Percentiles rank a stretch among this genome's conserved stretches.
These are phyloP conservation scores for Cyclostephanos invisitatus DNA, from an alignment of 108 stramenopile species.

Conservation along the genomic window DNA sequence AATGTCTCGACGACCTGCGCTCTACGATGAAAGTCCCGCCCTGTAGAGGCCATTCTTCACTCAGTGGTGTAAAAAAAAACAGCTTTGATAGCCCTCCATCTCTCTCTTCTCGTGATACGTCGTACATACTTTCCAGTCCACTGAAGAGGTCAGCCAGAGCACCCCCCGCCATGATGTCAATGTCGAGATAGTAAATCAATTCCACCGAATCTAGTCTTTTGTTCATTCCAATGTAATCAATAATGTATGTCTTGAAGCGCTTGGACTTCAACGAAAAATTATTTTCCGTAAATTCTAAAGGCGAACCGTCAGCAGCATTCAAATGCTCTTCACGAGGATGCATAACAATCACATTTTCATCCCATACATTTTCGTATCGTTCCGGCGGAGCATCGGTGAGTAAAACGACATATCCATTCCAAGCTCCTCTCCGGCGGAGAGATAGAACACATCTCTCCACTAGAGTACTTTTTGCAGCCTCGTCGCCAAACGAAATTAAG, in stretches of 20 bases:
- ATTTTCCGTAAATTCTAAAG: slow-evolving; percentile 26
- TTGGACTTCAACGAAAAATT: slow-evolving; percentile 44
- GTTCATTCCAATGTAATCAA: slow-evolving; percentile 51
- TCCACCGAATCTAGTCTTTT: slow-evolving; percentile 33
- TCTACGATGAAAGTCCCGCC: slow-evolving; percentile 40
- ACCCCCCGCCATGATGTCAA: slow-evolving; percentile 55
- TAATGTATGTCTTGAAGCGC: slow-evolving; percentile 55
- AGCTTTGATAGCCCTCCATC: slow-evolving; percentile 22
- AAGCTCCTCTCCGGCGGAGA: slow-evolving; percentile 49
- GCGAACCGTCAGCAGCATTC: slow-evolving; percentile 31
- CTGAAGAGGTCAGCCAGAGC: slow-evolving; percentile 25
- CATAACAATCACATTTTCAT: slow-evolving; percentile 52
- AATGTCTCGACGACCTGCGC: slow-evolving; percentile 30
- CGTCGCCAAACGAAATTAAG: slow-evolving; percentile 49
- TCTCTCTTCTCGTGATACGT: slow-evolving; percentile 5
- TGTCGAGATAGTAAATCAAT: slow-evolving; percentile 54
- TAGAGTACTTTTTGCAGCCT: slow-evolving; percentile 49
- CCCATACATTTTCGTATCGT: slow-evolving; percentile 44
- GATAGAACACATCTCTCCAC: slow-evolving; percentile 55
- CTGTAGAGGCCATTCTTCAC: slow-evolving; percentile 38
- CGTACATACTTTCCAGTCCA: slow-evolving; percentile 21
- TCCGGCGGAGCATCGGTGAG: slow-evolving; percentile 49
- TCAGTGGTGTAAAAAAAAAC: slow-evolving; percentile 40
- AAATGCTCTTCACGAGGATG: slow-evolving; percentile 44
- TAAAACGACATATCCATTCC: slow-evolving; percentile 39